Evolutionary conservation across 2,329 filamentous ascomycete genomes (phyloP).

Genomic region (Fusarium sp.): DNA sequence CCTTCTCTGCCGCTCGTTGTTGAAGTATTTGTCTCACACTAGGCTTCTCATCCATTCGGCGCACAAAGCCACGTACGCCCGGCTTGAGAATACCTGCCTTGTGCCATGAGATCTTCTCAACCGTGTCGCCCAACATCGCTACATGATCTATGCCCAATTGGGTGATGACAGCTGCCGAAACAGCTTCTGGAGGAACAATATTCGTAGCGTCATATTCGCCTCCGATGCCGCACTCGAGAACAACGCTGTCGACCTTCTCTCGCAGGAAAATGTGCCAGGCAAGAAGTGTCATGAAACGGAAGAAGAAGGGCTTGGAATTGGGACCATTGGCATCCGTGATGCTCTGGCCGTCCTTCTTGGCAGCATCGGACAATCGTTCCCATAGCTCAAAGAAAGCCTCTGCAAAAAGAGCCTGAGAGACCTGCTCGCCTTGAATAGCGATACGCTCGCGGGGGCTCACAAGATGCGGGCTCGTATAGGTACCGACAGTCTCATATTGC

Average conservation of each 20-base stretch:
- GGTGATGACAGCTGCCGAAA: constrained; percentile 79
- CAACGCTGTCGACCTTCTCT: constrained; percentile 80
- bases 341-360: constrained; percentile 48
- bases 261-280: constrained; percentile 85
- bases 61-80: constrained; percentile 58
- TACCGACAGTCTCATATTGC: constrained; percentile 67
- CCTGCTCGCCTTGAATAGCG: constrained; percentile 77
- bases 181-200: constrained; percentile 71
- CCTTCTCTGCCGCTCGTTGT: constrained; percentile 69
- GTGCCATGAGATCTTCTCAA: constrained; percentile 88
- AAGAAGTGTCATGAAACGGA: constrained; percentile 89
- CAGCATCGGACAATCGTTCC: constrained; percentile 67
- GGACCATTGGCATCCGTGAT: constrained; percentile 64
- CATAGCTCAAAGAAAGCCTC: constrained; percentile 87
- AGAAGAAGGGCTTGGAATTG: constrained; percentile 85
- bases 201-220: constrained; percentile 96
- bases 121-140: constrained; percentile 80
- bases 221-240: constrained; percentile 94
- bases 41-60: constrained; percentile 46
- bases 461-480: constrained; percentile 89
- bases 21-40: constrained; percentile 66
- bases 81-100: constrained; percentile 88
- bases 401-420: constrained; percentile 76
- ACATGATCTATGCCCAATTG: constrained; percentile 89
- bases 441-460: constrained; percentile 87